phyloP scores from a whole-genome alignment of 495 filamentous ascomycete genomes.

The Astrocystis sublimbata region DNA sequence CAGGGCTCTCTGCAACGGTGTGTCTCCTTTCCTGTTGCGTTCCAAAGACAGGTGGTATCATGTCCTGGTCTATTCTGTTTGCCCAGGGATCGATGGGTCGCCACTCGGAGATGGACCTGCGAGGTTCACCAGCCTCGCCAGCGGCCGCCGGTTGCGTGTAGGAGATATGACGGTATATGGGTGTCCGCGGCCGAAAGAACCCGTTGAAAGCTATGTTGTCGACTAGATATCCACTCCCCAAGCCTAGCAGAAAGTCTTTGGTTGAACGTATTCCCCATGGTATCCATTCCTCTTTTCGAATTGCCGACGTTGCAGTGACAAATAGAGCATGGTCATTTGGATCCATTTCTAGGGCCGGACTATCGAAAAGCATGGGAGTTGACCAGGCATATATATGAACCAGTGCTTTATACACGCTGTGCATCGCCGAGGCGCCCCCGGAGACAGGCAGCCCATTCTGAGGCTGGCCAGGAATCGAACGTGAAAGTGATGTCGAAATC shows the following conservation, averaged over 20 bases:
- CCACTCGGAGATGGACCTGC: conserved; percentile 47
- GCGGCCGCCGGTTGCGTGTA: conserved; percentile 37
- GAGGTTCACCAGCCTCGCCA: conserved; percentile 33
- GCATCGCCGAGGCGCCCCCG: conserved; percentile 40
- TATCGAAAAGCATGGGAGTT: conserved; percentile 45
- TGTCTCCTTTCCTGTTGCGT: conserved; percentile 45
- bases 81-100: conserved; percentile 44
- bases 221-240: conserved; percentile 47
- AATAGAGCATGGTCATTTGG: conserved; percentile 40
- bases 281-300: conserved; percentile 45
- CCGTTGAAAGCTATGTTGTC: conserved; percentile 42
- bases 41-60: conserved; percentile 33
- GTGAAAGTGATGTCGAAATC: conserved; percentile 36
- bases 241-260: conserved; percentile 45
- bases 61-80: conserved; percentile 26
- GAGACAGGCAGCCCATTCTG: conserved; percentile 31
- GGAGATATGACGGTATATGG: conserved; percentile 34
- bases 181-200: conserved; percentile 46
- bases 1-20: conserved; percentile 49
- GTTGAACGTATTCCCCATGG: conserved; percentile 44
- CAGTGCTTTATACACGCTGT: conserved; percentile 49
- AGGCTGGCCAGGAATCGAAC: conserved; percentile 30
- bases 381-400: conserved; percentile 46
- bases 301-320: conserved; percentile 29
- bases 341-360: conserved; percentile 34